These are phyloP conservation scores for Mortierella sp. DNA, from an alignment of 371 early-diverging fungal genomes.

Conservation along the genomic window DNA sequence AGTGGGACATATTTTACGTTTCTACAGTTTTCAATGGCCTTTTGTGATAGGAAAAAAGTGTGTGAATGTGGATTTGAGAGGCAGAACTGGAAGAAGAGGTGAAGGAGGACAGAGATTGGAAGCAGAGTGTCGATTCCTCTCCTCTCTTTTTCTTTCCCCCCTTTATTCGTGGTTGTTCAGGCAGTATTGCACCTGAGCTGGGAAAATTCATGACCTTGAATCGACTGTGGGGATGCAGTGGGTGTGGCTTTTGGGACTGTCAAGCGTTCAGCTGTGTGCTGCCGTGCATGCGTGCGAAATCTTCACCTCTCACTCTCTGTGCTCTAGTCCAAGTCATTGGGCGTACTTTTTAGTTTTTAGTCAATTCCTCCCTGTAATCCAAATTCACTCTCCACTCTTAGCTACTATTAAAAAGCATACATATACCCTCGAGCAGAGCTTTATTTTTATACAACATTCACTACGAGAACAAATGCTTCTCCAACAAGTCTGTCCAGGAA, in stretches of 20 bases:
- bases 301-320: not conserved
- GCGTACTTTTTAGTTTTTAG: not conserved
- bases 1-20: slow-evolving; percentile 37
- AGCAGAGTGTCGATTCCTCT: not conserved
- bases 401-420: not conserved
- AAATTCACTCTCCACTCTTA: too few relatives aligned
- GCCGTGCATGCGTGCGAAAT: too few relatives aligned
- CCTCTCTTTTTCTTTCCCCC: not conserved
- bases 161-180: slow-evolving; percentile 1
- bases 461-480: slow-evolving; percentile 62
- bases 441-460: not conserved
- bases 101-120: not conserved
- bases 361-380: not conserved
- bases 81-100: not conserved
- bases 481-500: slow-evolving; percentile 75
- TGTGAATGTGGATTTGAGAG: not conserved
- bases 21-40: not conserved
- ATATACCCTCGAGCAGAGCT: not conserved
- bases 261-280: not conserved
- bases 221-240: not conserved
- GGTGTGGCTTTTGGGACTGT: slow-evolving; percentile 2
- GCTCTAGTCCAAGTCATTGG: too few relatives aligned
- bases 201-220: not conserved
- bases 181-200: not conserved
- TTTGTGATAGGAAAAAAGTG: not conserved